Evolutionary conservation across 2,329 filamentous ascomycete species (phyloP), one percentile per base, ranked within the genome.

Genomic region (Botrytis deweyae): DNA sequence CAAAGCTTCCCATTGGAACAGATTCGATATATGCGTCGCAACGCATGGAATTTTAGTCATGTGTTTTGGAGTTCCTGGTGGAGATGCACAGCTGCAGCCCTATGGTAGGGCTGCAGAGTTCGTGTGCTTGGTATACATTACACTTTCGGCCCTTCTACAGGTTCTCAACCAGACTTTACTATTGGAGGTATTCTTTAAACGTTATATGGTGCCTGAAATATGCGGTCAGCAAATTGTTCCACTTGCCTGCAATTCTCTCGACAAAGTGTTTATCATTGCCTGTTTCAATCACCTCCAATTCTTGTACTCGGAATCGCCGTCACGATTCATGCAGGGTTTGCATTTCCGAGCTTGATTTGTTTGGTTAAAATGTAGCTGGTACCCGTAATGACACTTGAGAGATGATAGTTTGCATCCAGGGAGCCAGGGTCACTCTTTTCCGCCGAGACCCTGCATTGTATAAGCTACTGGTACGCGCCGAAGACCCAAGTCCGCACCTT

Each of bases 61-160:
- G 59, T 59, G 63, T 33, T 63, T 61, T 36, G 55, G 12, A 62
- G 25, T 46, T 20, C 40, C 42, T 46, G 38, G 33, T 42, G 14
- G 4, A 72, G 10, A n/a, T 42, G n/a, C 16, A 10, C 49, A 68
- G 49, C 36, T 72, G 70, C 70, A 72, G 70, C 70, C 70, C 70
- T 72, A 72, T 2, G 7, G 12, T 72, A 72, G 40, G 70, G 70
- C 70, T 72, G 58, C 18, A 44, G 14, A 10, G 36, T 40, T 66
- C 18, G 40, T 49, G 36, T 5, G 7, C n/a, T 52, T 46, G 46
- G 44, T n/a, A 42, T 58, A 4, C 36, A 58, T 44, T 29, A 18
- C 36, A 33, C 12, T 67, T 29, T 67, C n/a, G 18, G 38, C 18
- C 52, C 49, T 68, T 68, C 29, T 61, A 29, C 3, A 59, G 38